phyloP scores from a whole-genome alignment of 805 yeast species.

The Pichia nanzhaoensis region DNA sequence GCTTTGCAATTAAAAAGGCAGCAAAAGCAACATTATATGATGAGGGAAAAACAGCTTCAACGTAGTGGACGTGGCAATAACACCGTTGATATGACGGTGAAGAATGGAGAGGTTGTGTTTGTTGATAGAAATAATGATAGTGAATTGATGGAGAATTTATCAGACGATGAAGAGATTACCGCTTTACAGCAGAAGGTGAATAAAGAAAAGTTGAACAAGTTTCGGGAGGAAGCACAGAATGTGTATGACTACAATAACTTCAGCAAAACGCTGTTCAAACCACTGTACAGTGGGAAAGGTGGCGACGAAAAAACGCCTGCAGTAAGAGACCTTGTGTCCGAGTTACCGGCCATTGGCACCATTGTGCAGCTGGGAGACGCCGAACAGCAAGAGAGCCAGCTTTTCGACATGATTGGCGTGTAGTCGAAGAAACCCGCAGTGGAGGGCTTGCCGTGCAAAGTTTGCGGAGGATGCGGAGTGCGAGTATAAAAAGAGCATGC shows the following conservation, averaged over 20 bases:
- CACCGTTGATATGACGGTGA: slow-evolving; percentile 70
- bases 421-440: slow-evolving; percentile 11
- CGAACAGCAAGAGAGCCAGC: slow-evolving; percentile 26
- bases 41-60: slow-evolving; percentile 50
- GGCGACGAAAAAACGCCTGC: neutral
- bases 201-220: slow-evolving; percentile 27
- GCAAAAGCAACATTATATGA: slow-evolving; percentile 63
- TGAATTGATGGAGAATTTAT: slow-evolving; percentile 22
- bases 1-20: slow-evolving; percentile 83
- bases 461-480: neutral
- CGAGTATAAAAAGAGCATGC: slow-evolving; percentile 10
- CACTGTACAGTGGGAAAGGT: slow-evolving; percentile 22
- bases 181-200: slow-evolving; percentile 31
- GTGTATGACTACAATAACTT: slow-evolving; percentile 61
- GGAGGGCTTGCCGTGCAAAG: neutral
- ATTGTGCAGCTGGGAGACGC: slow-evolving; percentile 29
- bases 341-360: slow-evolving; percentile 13
- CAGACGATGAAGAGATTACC: slow-evolving; percentile 33
- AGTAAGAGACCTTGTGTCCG: neutral
- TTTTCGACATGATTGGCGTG: slow-evolving; percentile 26
- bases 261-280: slow-evolving; percentile 44
- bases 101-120: slow-evolving; percentile 72
- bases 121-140: slow-evolving; percentile 34
- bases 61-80: slow-evolving; percentile 68
- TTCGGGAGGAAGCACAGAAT: slow-evolving; percentile 28